Base-by-base conservation (phyloP, 2,329 filamentous ascomycete species). In the Trichoderma oligosporum region DNA sequence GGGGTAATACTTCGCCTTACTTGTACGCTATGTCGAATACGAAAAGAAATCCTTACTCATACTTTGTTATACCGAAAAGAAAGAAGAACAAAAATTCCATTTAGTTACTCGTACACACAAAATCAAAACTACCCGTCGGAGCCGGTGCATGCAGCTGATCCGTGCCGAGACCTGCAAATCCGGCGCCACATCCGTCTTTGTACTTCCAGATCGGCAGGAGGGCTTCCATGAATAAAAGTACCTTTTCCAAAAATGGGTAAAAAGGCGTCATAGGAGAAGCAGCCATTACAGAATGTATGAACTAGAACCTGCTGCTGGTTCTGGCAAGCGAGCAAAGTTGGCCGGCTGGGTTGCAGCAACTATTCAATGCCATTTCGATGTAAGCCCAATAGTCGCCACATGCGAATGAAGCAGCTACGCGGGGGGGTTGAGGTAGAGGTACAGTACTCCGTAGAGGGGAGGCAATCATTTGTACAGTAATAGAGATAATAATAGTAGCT, bases 141-240 rank as follows among this genome's bases (percentile, higher is more conserved):
- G 51, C 51, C 51, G 51, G 51, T 7, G 51, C 33, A 46, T 55
- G 41, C 51, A 55, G 51, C 51, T 55, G 51, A 55, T 46, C 51
- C 41, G 27, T 55, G 45, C 51, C 51, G 35, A 51, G 41, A 45
- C 9, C 51, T 55, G 41, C 41, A 38, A n/a, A 46, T 29, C 51
- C 41, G 51, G 39, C 51, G 51, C 51, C 51, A 55, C 51, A 55
- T 45, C 51, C 51, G 51, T 33, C 25, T 14, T 46, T 22, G 22
- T 41, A 55, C 41, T 12, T 45, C 42, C 16, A 46, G 51, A 55
- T 55, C 51, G 51, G 51, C 51, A 55, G 51, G 51, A 55, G 51
- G 51, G 31, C 51, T 54, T 36, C n/a, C n/a, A n/a, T n/a, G n/a
- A n/a, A n/a, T n/a, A 20, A n/a, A 44, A 20, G 29, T 53, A 12